Evolutionary conservation across 257 asterid genomes (phyloP).

Genomic region (Gentiana dahurica): DNA sequence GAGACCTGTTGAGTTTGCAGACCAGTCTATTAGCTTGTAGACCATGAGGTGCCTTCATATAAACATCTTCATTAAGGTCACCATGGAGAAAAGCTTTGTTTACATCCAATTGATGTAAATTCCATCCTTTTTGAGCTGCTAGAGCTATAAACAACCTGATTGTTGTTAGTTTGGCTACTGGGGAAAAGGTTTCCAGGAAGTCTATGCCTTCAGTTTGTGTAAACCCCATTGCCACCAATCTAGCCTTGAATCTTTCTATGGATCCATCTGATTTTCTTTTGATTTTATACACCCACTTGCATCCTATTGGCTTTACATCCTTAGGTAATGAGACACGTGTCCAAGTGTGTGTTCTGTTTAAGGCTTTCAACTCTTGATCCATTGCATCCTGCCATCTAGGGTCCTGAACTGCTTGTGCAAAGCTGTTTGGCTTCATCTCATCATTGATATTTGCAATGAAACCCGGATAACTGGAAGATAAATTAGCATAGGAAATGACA

Average conservation of each 20-base stretch:
- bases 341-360: not conserved
- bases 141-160: not conserved
- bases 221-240: conserved; percentile 4
- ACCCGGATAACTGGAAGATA: not conserved
- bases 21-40: too few relatives aligned
- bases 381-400: conserved; percentile 1
- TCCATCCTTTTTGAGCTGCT: not conserved
- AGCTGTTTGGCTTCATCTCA: not conserved
- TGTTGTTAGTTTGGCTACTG: not conserved
- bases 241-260: not conserved
- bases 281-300: conserved; percentile 2
- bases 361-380: conserved; percentile 1
- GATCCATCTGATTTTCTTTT: not conserved
- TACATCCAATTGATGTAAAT: too few relatives aligned
- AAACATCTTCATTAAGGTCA: too few relatives aligned
- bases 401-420: not conserved
- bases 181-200: not conserved
- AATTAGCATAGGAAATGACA: too few relatives aligned
- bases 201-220: not conserved
- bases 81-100: too few relatives aligned
- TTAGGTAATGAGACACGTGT: not conserved
- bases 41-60: too few relatives aligned
- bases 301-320: not conserved
- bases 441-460: not conserved
- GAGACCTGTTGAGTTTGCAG: too few relatives aligned